Evolutionary conservation across 345 rosid species (phyloP), one percentile per base, ranked within the genome.

Genomic region (Eucalyptus pauciflora): DNA sequence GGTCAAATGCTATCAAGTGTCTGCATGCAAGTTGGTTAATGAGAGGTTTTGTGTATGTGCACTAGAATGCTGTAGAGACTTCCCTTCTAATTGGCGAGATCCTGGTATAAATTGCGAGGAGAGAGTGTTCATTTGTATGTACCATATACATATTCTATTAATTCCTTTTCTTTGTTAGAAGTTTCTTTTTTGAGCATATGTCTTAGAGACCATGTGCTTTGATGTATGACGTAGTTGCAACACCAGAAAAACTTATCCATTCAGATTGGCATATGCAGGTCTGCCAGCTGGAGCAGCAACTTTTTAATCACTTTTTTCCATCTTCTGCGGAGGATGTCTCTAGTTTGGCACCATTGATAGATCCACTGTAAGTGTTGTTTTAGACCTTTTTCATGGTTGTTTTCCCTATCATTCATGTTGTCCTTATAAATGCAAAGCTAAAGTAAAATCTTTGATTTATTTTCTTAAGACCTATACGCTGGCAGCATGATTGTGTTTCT

Each of bases 221-320:
- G 29, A 76, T 37, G 27, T 20, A 37, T 76, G 48, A 20, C 3
- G 3, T 76, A 41, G 48, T 76, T 76, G 48, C 71, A 69, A 48
- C 60, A 15, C 16, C 11, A 50, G 22, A 71, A 13, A 52, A 27
- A 25, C 50, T 87, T 87, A 62, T 50, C 85, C 37, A 31, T 58
- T 81, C 41, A 41, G 83, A 87, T 24, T 85, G 86, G 52, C 87
- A 27, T 88, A 79, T 94, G 91, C 95, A 97, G 99, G 99, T 95
- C 90, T 97, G 99, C 93, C 99, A 97, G 88, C 96, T 96, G 87
- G 99, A 97, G 94, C 95, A 97, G 90, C 99, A 97, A 90, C 96
- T 97, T 88, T 97, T 97, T 94, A 95, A 92, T 92, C 98, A 97
- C 92, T 97, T 97, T 91, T 97, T 96, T 90, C 99, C 99, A 87